Percentiles rank a stretch among this genome's conserved stretches.
These are phyloP conservation scores for Suhomyces prunicola DNA, from an alignment of 805 yeast genomes.

Conservation along the genomic window DNA sequence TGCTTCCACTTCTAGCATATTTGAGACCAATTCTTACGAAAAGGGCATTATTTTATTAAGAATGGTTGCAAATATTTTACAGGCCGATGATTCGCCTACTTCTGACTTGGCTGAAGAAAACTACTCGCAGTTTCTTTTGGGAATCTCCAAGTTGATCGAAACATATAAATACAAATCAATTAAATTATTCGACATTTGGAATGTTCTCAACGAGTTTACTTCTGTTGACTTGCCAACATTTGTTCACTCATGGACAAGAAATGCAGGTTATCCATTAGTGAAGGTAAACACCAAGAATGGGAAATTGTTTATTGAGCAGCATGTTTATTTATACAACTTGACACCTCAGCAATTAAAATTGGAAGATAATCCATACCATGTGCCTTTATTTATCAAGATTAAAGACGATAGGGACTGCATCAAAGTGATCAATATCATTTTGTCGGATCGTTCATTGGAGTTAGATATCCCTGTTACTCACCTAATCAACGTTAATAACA, in stretches of 20 bases:
- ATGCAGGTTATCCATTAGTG: conserved; percentile 59
- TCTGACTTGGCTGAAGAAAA: conserved; percentile 13
- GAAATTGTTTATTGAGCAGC: conserved; percentile 35
- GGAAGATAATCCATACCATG: conserved; percentile 60
- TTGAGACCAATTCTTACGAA: conserved; percentile 50
- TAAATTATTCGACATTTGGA: conserved; percentile 56
- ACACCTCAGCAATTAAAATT: conserved; percentile 25
- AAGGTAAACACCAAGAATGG: conserved; percentile 25
- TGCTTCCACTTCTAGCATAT: conserved; percentile 40
- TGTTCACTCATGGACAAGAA: conserved; percentile 57
- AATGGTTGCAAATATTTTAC: conserved; percentile 48
- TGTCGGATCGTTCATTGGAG: conserved; percentile 41
- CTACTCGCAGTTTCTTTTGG: conserved; percentile 24
- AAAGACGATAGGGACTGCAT: conserved; percentile 24
- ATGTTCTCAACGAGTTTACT: conserved; percentile 28
- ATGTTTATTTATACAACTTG: conserved; percentile 28
- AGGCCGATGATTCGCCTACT: conserved; percentile 17
- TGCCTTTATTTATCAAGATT: conserved; percentile 51
- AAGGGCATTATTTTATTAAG: conserved; percentile 57
- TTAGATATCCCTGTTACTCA: conserved; percentile 28
- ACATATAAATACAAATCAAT: conserved; percentile 34
- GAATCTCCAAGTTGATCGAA: conserved; percentile 38
- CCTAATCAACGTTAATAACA: conserved; percentile 42
- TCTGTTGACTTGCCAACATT: conserved; percentile 48
- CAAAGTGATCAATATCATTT: conserved; percentile 33